A percentile compares a stretch with the other conserved stretches of the same genome.
Evolutionary conservation across 371 early-diverging fungal species (phyloP).

Genomic region (Dinochytrium kinnereticum): DNA sequence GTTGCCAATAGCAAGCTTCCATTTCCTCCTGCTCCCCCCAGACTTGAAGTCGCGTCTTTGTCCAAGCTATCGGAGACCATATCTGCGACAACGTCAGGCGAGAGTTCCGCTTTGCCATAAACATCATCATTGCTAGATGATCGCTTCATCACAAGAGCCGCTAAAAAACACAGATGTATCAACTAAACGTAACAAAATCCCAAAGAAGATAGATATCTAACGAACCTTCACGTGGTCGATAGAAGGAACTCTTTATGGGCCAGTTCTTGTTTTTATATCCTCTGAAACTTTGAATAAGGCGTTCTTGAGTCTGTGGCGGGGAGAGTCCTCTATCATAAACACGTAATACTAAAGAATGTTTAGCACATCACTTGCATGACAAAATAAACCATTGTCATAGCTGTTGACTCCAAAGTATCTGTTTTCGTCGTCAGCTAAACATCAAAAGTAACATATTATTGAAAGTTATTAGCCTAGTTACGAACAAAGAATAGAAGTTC

Average conservation of each 20-base stretch:
- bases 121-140: conserved; percentile 21
- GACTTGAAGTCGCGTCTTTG: background rate
- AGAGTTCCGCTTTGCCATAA: conserved; percentile 11
- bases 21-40: background rate
- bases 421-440: conserved; percentile 76
- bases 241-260: conserved; percentile 86
- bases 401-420: conserved; percentile 84
- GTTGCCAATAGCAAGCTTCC: conserved; percentile 61
- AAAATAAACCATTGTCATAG: conserved; percentile 77
- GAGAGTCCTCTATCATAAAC: conserved; percentile 84
- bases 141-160: conserved; percentile 6
- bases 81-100: conserved; percentile 1
- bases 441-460: conserved; percentile 38
- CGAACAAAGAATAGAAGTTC: conserved; percentile 9
- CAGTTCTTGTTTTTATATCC: conserved; percentile 89
- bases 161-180: background rate
- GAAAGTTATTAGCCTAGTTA: background rate
- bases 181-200: background rate
- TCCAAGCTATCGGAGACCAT: conserved; percentile 4
- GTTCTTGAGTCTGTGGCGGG: conserved; percentile 69
- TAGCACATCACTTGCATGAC: too few relatives aligned
- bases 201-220: background rate
- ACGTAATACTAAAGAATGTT: conserved; percentile 64
- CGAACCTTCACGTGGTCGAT: conserved; percentile 74
- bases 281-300: conserved; percentile 74